Evolutionary conservation across 208 protist species (phyloP).

Genomic region (Crithidia brevicula): DNA sequence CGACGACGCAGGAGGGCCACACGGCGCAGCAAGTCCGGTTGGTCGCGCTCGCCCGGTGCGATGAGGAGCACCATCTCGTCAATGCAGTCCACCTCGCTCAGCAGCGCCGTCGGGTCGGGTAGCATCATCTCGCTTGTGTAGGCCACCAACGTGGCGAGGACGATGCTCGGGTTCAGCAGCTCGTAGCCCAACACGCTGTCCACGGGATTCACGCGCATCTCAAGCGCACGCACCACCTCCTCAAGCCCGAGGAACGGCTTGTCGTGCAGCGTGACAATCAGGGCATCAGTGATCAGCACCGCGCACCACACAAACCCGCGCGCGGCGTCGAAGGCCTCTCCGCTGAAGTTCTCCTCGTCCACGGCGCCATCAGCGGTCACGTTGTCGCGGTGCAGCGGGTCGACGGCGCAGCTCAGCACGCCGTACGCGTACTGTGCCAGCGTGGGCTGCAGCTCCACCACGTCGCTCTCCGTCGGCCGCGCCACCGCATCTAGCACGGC

Average conservation of each 20-base stretch:
- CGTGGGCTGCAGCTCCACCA: conserved; percentile 66
- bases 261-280: conserved; percentile 72
- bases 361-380: conserved; percentile 7
- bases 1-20: conserved; percentile 77
- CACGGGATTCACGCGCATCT: conserved; percentile 29
- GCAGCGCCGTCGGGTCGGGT: conserved; percentile 66
- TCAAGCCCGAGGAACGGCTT: conserved; percentile 55
- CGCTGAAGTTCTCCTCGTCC: conserved; percentile 28
- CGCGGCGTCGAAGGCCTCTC: conserved; percentile 38
- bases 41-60: conserved; percentile 75
- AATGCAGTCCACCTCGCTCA: conserved; percentile 85
- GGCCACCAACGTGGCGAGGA: conserved; percentile 58
- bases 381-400: conserved; percentile 27
- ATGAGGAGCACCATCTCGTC: conserved; percentile 91
- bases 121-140: conserved; percentile 74
- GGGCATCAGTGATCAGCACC: conserved; percentile 55
- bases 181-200: conserved; percentile 8
- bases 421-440: conserved; percentile 52
- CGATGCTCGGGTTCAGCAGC: conserved; percentile 29
- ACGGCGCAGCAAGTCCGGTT: conserved; percentile 83
- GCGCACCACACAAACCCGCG: conserved; percentile 56
- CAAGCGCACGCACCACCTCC: conserved; percentile 53
- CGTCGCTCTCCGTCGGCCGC: conserved; percentile 56
- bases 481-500: conserved; percentile 56
- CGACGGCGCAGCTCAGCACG: conserved; percentile 55